A percentile compares a stretch with the other conserved stretches of the same genome.
Conservation (phyloP, 495 filamentous ascomycete genomes). For the Apodospora peruviana region DNA sequence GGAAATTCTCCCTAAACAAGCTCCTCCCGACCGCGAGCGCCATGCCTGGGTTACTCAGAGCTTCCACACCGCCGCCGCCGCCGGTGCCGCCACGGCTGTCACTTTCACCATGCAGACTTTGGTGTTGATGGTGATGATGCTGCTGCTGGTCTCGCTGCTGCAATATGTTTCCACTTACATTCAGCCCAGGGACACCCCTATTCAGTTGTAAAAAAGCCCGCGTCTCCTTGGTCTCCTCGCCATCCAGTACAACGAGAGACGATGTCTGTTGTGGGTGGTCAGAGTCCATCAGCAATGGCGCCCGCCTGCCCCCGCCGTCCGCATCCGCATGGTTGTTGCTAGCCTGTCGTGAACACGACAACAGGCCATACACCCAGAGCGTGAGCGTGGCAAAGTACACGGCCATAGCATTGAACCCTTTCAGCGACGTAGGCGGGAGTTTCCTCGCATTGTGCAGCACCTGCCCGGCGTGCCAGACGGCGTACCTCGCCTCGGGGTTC, state of each 20-base stretch:
- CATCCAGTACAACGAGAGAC: constrained; percentile 11
- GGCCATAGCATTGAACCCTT: constrained; percentile 49
- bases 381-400: constrained; percentile 53
- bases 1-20: constrained; percentile 16
- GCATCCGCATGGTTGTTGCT: neutral
- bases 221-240: constrained; percentile 9
- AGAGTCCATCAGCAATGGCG: too few species aligned
- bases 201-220: constrained; percentile 12
- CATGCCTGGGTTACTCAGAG: constrained; percentile 7
- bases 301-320: neutral
- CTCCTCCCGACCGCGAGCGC: constrained; percentile 6
- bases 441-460: constrained; percentile 43
- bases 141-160: neutral
- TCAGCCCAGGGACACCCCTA: constrained; percentile 13
- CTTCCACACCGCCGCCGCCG: neutral
- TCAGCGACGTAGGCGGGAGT: constrained; percentile 36
- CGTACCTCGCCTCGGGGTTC: constrained; percentile 40
- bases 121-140: neutral
- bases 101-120: neutral
- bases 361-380: constrained; percentile 50
- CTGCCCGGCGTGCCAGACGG: constrained; percentile 57
- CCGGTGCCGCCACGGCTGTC: neutral
- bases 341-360: neutral
- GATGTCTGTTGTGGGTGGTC: too few species aligned
- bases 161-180: neutral